Conservation (phyloP, 2,329 filamentous ascomycete species). For the Amylocarpus encephaloides region DNA sequence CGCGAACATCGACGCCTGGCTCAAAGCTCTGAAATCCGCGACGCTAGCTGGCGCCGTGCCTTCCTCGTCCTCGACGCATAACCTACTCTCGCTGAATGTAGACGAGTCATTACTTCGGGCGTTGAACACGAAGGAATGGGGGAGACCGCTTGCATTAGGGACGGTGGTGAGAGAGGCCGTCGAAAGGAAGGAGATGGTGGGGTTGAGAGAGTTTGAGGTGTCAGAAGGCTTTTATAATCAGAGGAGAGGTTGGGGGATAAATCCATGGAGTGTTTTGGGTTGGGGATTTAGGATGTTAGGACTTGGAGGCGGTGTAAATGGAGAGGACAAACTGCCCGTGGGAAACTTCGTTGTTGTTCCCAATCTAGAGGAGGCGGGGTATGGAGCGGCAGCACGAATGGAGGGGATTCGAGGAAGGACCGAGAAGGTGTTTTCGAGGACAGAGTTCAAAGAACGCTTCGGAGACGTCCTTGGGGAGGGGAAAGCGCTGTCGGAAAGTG, state of each 20-base stretch:
- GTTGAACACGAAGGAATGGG: constrained; percentile 71
- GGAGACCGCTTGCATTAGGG: constrained; percentile 72
- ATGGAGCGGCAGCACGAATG: constrained; percentile 43
- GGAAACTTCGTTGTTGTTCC: constrained; percentile 61
- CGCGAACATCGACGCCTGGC: constrained; percentile 77
- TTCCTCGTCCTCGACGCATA: constrained; percentile 38
- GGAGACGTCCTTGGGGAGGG: constrained; percentile 44
- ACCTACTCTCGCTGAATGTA: constrained; percentile 46
- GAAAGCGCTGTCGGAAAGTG: constrained; percentile 50
- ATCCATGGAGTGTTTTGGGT: constrained; percentile 62
- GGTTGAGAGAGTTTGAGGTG: constrained; percentile 59
- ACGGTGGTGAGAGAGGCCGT: constrained; percentile 73
- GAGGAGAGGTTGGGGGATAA: constrained; percentile 53
- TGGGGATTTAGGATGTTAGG: constrained; percentile 73
- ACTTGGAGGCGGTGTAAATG: constrained; percentile 42
- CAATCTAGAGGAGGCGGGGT: constrained; percentile 55
- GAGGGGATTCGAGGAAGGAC: constrained; percentile 44
- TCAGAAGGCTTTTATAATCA: constrained; percentile 63
- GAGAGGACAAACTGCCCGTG: constrained; percentile 50
- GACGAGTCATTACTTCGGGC: constrained; percentile 61
- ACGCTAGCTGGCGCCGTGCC: constrained; percentile 50
- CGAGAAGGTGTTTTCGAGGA: constrained; percentile 61
- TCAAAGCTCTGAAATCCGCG: constrained; percentile 64
- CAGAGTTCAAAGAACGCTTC: constrained; percentile 57
- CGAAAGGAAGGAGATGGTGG: constrained; percentile 60